Evolutionary conservation across 305 asterid species (phyloP), one percentile per base, ranked within the genome.

Genomic region (Fraxinus sp.): DNA sequence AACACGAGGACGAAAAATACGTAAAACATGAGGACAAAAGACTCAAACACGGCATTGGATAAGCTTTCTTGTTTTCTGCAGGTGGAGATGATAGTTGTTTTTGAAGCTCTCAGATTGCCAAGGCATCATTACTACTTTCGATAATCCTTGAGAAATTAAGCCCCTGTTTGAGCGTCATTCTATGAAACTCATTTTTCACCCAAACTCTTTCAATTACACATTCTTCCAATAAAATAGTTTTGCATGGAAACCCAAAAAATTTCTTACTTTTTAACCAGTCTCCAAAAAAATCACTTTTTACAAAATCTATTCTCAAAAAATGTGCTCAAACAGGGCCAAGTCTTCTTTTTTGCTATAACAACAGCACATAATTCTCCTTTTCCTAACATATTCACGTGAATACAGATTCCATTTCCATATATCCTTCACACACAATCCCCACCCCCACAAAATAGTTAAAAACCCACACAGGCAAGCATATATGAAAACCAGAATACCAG

Each of bases 401-500:
- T 13, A 71, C 22, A 71, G 44, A 71, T 30, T 32, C 44, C 41
- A 18, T 41, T 35, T 39, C 73, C 52, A 26, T 57, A 64, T 22
- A 64, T 16, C 73, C 70, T 10, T 39, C 62, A 68, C 26, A 14
- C 18, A 68, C 18, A 28, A 5, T 39, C 41, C 41, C 76, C 44
- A 5, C 52, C 76, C 24, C 46, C 37, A 30, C 35, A 18, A 66
- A 44, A 0, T 41, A 52, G 32, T 1, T 35, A 28, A 16, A 44
- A 10, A 59, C 18, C 26, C 68, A 18, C 68, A 20, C 30, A 52
- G 10, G 73, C 37, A 78, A 24, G 49, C 55, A 77, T 16, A 78
- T 70, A 44, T 36, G 4, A 39, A 30, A 84, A 68, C 66, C 70
- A 79, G n/a, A 35, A 75, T 74, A 82, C 77, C 14, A n/a, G 78